Percentiles rank a stretch among this genome's conserved stretches.
Evolutionary conservation across 345 rosid genomes (phyloP).

Genomic region (Gossypium thurberi): DNA sequence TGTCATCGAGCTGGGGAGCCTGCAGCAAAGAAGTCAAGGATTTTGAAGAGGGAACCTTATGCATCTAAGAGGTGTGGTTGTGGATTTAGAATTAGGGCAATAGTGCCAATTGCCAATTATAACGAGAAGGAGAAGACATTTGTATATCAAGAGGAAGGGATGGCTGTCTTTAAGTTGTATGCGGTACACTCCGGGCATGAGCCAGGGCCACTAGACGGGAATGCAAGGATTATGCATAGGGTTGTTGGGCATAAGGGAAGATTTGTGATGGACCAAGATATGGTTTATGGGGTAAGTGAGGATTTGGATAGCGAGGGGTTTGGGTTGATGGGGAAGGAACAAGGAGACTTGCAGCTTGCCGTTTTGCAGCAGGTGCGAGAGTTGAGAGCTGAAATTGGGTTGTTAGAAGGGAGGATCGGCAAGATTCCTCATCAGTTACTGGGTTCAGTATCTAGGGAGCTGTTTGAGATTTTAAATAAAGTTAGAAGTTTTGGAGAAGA

Average conservation of each 20-base stretch:
- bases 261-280: conserved; percentile 68
- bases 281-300: conserved; percentile 77
- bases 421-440: conserved; percentile 53
- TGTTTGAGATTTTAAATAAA: conserved; percentile 63
- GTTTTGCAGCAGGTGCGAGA: conserved; percentile 83
- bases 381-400: conserved; percentile 56
- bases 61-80: conserved; percentile 96
- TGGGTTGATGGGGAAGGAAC: conserved; percentile 63
- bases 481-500: conserved; percentile 73
- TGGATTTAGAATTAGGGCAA: conserved; percentile 93
- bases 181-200: conserved; percentile 99
- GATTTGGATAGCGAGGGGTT: conserved; percentile 65
- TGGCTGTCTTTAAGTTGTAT: conserved; percentile 83
- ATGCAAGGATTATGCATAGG: conserved; percentile 96
- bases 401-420: conserved; percentile 63
- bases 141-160: conserved; percentile 92
- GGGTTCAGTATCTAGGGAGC: conserved; percentile 66
- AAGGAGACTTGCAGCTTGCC: conserved; percentile 54
- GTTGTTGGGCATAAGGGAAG: conserved; percentile 86
- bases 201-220: conserved; percentile 93
- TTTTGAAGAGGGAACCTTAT: conserved; percentile 96
- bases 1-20: conserved; percentile 99
- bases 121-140: conserved; percentile 93
- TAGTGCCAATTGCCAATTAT: conserved; percentile 87
- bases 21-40: conserved; percentile 69